These are phyloP conservation scores for Penicillium griseofulvum DNA, from an alignment of 2,329 filamentous ascomycete species.

Conservation along the genomic window DNA sequence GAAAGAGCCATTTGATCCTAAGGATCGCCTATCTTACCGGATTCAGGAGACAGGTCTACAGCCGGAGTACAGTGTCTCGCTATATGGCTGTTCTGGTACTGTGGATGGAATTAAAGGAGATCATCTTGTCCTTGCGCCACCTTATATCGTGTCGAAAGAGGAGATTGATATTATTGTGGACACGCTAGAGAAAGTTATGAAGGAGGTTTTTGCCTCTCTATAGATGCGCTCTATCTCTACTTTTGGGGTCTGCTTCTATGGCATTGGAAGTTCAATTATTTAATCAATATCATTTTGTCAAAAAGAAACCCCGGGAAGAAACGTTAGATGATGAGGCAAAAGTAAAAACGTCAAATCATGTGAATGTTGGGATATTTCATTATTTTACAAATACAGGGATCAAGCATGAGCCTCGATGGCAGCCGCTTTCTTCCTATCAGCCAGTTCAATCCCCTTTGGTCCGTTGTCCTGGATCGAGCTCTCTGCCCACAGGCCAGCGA, in stretches of 20 bases:
- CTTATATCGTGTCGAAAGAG: constrained; percentile 60
- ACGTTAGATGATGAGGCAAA: neutral
- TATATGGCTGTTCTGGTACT: constrained; percentile 65
- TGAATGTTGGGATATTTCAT: neutral
- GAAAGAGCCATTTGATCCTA: constrained; percentile 54
- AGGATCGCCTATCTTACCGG: constrained; percentile 45
- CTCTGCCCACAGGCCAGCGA: constrained; percentile 63
- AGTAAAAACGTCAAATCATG: neutral
- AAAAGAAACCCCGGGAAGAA: neutral
- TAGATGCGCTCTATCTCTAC: neutral
- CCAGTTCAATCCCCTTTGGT: constrained; percentile 14
- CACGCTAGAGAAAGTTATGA: constrained; percentile 51
- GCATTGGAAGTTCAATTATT: neutral
- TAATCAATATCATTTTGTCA: neutral
- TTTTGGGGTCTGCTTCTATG: neutral
- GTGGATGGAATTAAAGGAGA: constrained; percentile 62
- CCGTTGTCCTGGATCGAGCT: constrained; percentile 24
- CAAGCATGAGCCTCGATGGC: constrained; percentile 27
- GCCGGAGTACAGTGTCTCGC: constrained; percentile 49
- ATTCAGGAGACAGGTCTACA: constrained; percentile 53
- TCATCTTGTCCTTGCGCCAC: constrained; percentile 67
- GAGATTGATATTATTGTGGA: constrained; percentile 59
- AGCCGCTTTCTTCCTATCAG: constrained; percentile 19
- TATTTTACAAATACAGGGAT: constrained; percentile 10
- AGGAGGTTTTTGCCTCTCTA: constrained; percentile 45